phyloP scores from a whole-genome alignment of 176 grass and related monocot genomes.

The Triticum timopheevii region DNA sequence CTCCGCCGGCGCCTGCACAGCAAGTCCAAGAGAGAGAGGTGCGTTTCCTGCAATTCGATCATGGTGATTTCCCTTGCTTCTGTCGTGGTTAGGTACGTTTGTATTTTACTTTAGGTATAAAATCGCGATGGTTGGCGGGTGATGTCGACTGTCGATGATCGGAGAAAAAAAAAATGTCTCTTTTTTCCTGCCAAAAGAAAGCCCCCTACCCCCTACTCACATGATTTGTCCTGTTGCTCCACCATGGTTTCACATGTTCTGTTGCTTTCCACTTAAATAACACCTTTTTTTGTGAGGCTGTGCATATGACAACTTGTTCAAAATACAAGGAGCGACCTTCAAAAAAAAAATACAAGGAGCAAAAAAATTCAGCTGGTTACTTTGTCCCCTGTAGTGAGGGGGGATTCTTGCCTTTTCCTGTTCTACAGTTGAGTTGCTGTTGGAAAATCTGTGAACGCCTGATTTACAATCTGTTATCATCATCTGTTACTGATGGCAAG shows the following conservation, averaged over 20 bases:
- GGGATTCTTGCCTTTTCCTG: background rate
- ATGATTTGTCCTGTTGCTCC: background rate
- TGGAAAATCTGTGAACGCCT: background rate
- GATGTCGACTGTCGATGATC: background rate
- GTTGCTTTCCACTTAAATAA: background rate
- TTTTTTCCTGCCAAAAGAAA: background rate
- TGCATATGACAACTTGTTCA: background rate
- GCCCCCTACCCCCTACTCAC: background rate
- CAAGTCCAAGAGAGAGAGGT: slow-evolving; percentile 21
- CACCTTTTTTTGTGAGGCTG: background rate
- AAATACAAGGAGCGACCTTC: background rate
- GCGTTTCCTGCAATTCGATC: slow-evolving; percentile 8
- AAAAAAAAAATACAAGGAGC: background rate
- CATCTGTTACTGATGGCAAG: slow-evolving; percentile 19
- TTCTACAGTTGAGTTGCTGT: background rate
- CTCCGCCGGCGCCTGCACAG: background rate
- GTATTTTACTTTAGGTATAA: background rate
- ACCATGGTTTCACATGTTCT: background rate
- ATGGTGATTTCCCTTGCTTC: background rate
- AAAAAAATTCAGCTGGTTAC: background rate
- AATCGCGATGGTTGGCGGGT: background rate
- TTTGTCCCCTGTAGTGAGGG: slow-evolving; percentile 1
- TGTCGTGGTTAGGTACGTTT: background rate
- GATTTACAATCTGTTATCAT: background rate
- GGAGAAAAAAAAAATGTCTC: background rate